Conservation (phyloP, 768 basidiomycete genomes). For the Heimioporus sp. region DNA sequence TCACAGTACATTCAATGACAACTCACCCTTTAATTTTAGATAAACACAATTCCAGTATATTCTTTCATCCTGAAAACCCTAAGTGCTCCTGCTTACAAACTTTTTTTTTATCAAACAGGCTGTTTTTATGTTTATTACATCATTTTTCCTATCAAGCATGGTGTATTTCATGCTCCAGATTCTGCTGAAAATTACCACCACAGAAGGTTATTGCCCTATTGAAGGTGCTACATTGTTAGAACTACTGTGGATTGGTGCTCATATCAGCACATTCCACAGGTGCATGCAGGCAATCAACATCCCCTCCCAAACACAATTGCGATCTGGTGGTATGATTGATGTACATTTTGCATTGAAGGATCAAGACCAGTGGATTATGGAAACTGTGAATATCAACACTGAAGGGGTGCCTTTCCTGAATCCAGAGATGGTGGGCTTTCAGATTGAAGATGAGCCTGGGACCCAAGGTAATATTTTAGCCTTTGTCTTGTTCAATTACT, state of each 20-base stretch:
- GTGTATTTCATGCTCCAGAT: neutral
- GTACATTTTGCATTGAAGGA: neutral
- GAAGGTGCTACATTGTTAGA: neutral
- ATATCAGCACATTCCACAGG: neutral
- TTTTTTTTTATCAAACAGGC: neutral
- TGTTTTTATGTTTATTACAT: neutral
- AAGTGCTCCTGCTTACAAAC: too few relatives aligned
- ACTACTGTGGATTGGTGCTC: neutral
- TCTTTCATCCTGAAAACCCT: neutral
- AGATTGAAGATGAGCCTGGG: too few relatives aligned
- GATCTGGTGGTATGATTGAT: neutral
- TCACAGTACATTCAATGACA: too few relatives aligned
- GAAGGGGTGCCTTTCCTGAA: too few relatives aligned
- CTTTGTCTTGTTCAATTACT: too few relatives aligned
- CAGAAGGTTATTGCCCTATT: neutral
- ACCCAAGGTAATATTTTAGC: too few relatives aligned
- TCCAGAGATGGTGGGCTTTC: too few relatives aligned
- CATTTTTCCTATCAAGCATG: neutral
- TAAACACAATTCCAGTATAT: neutral
- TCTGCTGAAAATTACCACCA: neutral
- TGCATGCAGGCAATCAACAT: neutral
- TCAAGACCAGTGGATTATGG: neutral
- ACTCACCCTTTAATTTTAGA: neutral
- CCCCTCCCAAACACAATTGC: neutral
- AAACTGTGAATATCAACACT: too few relatives aligned